phyloP scores from a whole-genome alignment of 768 basidiomycete species.

The Epithele typhae region DNA sequence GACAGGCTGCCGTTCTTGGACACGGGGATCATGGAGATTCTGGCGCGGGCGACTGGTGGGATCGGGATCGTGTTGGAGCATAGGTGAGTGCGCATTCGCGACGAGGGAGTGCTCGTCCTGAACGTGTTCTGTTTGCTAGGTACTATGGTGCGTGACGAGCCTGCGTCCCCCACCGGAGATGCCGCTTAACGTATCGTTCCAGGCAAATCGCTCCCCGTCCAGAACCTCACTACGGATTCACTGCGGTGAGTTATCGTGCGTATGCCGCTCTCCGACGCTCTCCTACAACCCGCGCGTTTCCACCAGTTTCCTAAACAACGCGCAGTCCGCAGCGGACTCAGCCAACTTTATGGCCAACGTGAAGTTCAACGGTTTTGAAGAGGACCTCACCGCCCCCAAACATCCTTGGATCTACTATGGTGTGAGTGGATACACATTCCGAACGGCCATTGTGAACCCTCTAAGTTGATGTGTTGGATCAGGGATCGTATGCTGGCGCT shows the following conservation, averaged over 20 bases:
- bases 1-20: constrained; percentile 45
- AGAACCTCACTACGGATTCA: constrained; percentile 76
- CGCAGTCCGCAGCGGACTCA: constrained; percentile 85
- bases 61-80: constrained; percentile 91
- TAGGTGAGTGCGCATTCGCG: constrained; percentile 46
- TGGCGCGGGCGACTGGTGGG: constrained; percentile 81
- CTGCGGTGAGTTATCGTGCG: constrained; percentile 47
- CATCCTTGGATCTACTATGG: constrained; percentile 95
- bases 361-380: constrained; percentile 64
- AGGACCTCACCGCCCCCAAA: constrained; percentile 64
- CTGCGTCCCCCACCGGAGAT: not conserved
- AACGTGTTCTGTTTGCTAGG: not conserved
- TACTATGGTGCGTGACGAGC: constrained; percentile 10
- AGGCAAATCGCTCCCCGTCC: constrained; percentile 75
- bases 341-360: constrained; percentile 87
- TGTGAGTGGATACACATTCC: constrained; percentile 32
- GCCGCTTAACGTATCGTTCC: not conserved
- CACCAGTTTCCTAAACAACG: constrained; percentile 81
- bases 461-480: not conserved
- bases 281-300: not conserved
- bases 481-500: constrained; percentile 92
- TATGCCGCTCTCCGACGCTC: too few species aligned
- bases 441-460: not conserved
- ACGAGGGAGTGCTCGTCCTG: not conserved
- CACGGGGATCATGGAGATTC: constrained; percentile 74